These are phyloP conservation scores for Trametes villosa DNA, from an alignment of 768 basidiomycete species.

Conservation along the genomic window DNA sequence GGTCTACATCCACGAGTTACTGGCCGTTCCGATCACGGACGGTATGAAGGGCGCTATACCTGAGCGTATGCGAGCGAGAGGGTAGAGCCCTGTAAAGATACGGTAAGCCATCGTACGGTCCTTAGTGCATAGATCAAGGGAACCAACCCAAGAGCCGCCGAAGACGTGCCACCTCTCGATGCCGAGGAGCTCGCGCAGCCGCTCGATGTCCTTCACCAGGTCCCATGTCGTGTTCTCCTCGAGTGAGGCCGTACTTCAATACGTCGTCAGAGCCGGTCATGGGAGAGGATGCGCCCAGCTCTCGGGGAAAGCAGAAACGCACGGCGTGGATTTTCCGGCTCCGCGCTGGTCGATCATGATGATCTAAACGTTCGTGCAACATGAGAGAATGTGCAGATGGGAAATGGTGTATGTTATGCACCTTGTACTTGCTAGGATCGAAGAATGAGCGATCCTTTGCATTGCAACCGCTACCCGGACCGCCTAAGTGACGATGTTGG, in stretches of 20 bases:
- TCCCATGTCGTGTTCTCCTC: constrained; percentile 96
- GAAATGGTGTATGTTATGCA: constrained; percentile 28
- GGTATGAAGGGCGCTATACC: constrained; percentile 39
- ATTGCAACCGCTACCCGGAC: constrained; percentile 80
- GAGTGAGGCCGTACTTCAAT: constrained; percentile 65
- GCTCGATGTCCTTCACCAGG: constrained; percentile 89
- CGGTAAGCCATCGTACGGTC: neutral
- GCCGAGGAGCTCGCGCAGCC: constrained; percentile 69
- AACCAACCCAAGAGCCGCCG: constrained; percentile 86
- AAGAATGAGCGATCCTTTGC: constrained; percentile 77
- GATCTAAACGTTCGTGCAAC: constrained; percentile 50
- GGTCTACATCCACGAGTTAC: constrained; percentile 45
- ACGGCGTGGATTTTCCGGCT: constrained; percentile 86
- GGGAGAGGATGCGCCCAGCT: neutral
- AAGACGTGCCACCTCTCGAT: constrained; percentile 94
- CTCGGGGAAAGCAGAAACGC: constrained; percentile 32
- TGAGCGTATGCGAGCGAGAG: constrained; percentile 86
- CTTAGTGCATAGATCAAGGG: neutral
- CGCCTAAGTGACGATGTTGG: constrained; percentile 46
- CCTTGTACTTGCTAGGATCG: constrained; percentile 85
- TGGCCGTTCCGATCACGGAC: neutral
- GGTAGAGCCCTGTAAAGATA: constrained; percentile 69
- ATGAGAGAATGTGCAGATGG: constrained; percentile 1
- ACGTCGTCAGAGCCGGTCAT: constrained; percentile 11
- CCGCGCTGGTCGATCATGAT: constrained; percentile 91